A percentile compares a stretch with the other conserved stretches of the same genome.
Conservation (phyloP, 805 yeast genomes). For the Nakazawaea molendinolei region DNA sequence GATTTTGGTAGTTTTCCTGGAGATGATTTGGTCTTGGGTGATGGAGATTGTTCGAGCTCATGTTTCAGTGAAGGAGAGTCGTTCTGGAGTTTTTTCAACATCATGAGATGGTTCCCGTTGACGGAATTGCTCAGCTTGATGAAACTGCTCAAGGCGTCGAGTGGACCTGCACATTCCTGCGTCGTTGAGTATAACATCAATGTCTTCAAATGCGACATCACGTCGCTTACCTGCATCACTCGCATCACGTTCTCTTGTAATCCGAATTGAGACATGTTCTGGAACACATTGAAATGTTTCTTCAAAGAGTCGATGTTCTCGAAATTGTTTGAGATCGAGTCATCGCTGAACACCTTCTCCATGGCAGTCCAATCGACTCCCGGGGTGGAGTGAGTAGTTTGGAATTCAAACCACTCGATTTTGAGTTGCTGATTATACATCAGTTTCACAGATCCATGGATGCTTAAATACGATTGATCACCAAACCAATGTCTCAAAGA, state of each 20-base stretch:
- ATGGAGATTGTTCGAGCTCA: constrained; percentile 6
- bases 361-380: constrained; percentile 39
- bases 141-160: constrained; percentile 39
- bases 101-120: constrained; percentile 15
- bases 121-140: constrained; percentile 5
- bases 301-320: constrained; percentile 13
- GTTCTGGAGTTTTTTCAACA: constrained; percentile 20
- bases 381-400: constrained; percentile 39
- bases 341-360: constrained; percentile 32
- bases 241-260: constrained; percentile 61
- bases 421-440: constrained; percentile 55
- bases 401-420: constrained; percentile 69
- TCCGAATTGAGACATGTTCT: constrained; percentile 50
- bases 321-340: constrained; percentile 12
- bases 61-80: neutral
- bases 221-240: constrained; percentile 68
- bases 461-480: constrained; percentile 66
- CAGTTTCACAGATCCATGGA: constrained; percentile 55
- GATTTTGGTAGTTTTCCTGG: neutral
- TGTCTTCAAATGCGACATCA: constrained; percentile 64
- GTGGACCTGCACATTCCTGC: constrained; percentile 32
- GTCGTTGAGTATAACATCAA: constrained; percentile 35
- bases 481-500: constrained; percentile 44
- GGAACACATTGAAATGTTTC: constrained; percentile 35
- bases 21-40: neutral